A percentile compares a stretch with the other conserved stretches of the same genome.
These are phyloP conservation scores for Colletotrichum endophyticum DNA, from an alignment of 2,329 filamentous ascomycete species.

Conservation along the genomic window DNA sequence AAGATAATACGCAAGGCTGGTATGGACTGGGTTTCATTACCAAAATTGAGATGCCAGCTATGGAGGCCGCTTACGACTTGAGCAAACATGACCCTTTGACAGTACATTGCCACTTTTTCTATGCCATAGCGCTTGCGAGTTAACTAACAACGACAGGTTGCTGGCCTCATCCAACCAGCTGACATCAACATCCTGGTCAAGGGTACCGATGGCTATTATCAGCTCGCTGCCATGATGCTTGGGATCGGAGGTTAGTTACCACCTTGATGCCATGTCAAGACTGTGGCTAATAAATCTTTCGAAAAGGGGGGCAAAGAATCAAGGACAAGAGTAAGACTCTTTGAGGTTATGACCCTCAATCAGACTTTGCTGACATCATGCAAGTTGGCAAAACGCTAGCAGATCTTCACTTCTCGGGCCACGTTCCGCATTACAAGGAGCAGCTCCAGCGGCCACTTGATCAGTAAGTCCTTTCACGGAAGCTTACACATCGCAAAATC, in stretches of 20 bases:
- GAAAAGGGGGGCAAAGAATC: neutral
- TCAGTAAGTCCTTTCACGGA: neutral
- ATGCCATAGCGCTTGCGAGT: neutral
- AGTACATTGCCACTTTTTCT: neutral
- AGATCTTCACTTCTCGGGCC: neutral
- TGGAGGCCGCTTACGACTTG: neutral
- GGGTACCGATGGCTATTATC: neutral
- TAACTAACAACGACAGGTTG: neutral
- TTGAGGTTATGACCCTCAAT: neutral
- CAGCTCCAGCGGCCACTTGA: neutral
- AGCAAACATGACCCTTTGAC: neutral
- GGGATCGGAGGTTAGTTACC: neutral
- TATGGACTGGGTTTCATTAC: neutral
- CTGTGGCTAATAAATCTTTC: neutral
- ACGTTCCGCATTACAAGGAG: neutral
- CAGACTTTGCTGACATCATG: neutral
- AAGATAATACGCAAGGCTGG: neutral
- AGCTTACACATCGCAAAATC: neutral
- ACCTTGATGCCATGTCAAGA: neutral
- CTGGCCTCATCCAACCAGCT: neutral
- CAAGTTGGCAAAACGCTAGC: neutral
- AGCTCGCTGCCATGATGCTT: neutral
- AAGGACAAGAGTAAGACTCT: neutral
- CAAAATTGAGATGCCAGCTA: neutral
- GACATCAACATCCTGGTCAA: neutral